Evolutionary conservation across 1,139 yeast genomes (phyloP).

Genomic region (Eremothecium gossypii): DNA sequence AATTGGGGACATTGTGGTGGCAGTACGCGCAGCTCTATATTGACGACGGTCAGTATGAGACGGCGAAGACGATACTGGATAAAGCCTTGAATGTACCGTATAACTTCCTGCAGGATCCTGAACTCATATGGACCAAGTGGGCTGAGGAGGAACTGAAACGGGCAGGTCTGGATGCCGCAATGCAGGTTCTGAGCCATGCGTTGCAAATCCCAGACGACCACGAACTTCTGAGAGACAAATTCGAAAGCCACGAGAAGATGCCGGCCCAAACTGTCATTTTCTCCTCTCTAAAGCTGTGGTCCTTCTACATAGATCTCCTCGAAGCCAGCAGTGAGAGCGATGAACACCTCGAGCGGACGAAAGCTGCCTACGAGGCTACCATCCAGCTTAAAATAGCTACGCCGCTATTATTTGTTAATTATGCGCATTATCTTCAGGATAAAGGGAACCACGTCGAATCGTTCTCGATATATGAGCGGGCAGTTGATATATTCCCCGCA

Average conservation of each 20-base stretch:
- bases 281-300: slow-evolving; percentile 61
- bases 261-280: slow-evolving; percentile 53
- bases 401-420: slow-evolving; percentile 55
- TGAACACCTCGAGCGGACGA: slow-evolving; percentile 37
- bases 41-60: slow-evolving; percentile 41
- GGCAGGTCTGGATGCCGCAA: slow-evolving; percentile 44
- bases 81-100: slow-evolving; percentile 69
- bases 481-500: slow-evolving; percentile 50
- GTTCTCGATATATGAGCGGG: slow-evolving; percentile 59
- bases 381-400: slow-evolving; percentile 61
- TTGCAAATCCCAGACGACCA: slow-evolving; percentile 36
- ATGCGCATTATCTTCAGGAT: slow-evolving; percentile 53
- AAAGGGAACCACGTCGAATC: slow-evolving; percentile 42
- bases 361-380: slow-evolving; percentile 48
- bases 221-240: slow-evolving; percentile 18
- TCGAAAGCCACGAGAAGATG: slow-evolving; percentile 19
- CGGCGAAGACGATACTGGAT: slow-evolving; percentile 49
- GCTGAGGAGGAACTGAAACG: slow-evolving; percentile 50
- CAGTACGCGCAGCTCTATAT: slow-evolving; percentile 61
- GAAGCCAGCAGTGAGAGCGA: slow-evolving; percentile 39
- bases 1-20: slow-evolving; percentile 55
- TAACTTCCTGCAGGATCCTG: slow-evolving; percentile 52
- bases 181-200: slow-evolving; percentile 44
- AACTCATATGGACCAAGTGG: slow-evolving; percentile 65
- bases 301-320: slow-evolving; percentile 60